These are phyloP conservation scores for Aspergillus campestris DNA, from an alignment of 495 filamentous ascomycete species.

Conservation along the genomic window DNA sequence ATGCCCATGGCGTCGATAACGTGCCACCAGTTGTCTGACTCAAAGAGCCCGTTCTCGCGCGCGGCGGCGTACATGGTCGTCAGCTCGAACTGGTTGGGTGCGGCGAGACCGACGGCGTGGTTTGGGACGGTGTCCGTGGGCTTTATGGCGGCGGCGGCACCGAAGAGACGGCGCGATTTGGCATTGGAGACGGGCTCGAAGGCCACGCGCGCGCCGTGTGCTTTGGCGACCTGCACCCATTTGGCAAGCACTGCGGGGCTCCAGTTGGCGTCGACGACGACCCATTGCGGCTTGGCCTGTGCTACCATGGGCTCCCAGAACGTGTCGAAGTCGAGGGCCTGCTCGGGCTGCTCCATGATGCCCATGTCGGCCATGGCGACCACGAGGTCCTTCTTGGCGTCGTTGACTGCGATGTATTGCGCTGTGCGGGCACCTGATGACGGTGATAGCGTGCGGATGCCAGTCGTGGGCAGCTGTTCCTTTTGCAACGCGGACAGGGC, in stretches of 20 bases:
- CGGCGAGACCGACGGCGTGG: conserved; percentile 56
- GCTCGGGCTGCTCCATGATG: conserved; percentile 56
- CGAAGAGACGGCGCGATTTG: conserved; percentile 67
- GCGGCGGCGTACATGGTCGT: conserved; percentile 63
- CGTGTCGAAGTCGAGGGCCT: conserved; percentile 32
- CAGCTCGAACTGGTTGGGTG: conserved; percentile 79
- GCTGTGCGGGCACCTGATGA: conserved; percentile 56
- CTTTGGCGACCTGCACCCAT: conserved; percentile 53
- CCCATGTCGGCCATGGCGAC: conserved; percentile 92
- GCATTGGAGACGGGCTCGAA: conserved; percentile 86
- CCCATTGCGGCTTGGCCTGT: conserved; percentile 54
- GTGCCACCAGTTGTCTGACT: conserved; percentile 60
- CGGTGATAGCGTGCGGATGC: conserved; percentile 48
- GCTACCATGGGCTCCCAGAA: conserved; percentile 53
- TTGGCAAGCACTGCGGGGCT: conserved; percentile 47
- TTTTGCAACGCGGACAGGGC: conserved; percentile 52
- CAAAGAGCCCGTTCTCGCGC: conserved; percentile 53
- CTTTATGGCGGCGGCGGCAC: conserved; percentile 19
- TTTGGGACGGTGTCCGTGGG: conserved; percentile 47
- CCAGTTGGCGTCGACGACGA: conserved; percentile 84
- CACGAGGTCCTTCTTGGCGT: conserved; percentile 67
- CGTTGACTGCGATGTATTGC: conserved; percentile 88
- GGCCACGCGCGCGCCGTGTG: conserved; percentile 48
- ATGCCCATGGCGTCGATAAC: conserved; percentile 68
- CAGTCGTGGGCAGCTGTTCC: conserved; percentile 54